These are phyloP conservation scores for Dicorynia guianensis DNA, from an alignment of 306 rosid genomes.

Conservation along the genomic window DNA sequence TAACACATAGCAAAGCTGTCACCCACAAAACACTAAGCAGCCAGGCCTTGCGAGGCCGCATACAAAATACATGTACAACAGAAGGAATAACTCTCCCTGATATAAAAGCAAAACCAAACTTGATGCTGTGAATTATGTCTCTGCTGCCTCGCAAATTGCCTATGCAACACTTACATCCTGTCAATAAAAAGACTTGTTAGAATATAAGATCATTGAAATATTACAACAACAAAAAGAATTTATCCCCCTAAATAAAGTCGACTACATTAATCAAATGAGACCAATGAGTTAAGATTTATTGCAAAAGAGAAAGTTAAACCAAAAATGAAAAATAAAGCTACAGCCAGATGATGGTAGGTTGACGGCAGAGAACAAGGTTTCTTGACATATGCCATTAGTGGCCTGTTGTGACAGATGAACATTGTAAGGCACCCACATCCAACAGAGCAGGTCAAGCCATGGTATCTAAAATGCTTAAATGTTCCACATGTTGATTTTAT, in stretches of 20 bases:
- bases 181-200: conserved; percentile 7
- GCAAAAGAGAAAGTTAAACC: conserved; percentile 2
- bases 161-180: conserved; percentile 40
- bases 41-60: conserved; percentile 48
- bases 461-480: too few species aligned
- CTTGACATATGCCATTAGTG: neutral
- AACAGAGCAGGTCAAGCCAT: too few species aligned
- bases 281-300: too few species aligned
- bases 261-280: too few species aligned
- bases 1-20: conserved; percentile 36
- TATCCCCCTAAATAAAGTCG: too few species aligned
- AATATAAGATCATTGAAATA: neutral
- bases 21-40: conserved; percentile 42
- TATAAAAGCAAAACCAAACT: conserved; percentile 34
- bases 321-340: neutral
- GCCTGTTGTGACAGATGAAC: too few species aligned
- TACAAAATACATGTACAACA: conserved; percentile 50
- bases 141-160: conserved; percentile 43
- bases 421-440: too few species aligned
- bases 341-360: neutral
- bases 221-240: too few species aligned
- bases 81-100: conserved; percentile 44
- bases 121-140: conserved; percentile 32
- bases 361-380: neutral
- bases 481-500: too few species aligned